Base-by-base conservation (phyloP, 176 grass and related monocot genomes). In the Cenchrus purpureus region DNA sequence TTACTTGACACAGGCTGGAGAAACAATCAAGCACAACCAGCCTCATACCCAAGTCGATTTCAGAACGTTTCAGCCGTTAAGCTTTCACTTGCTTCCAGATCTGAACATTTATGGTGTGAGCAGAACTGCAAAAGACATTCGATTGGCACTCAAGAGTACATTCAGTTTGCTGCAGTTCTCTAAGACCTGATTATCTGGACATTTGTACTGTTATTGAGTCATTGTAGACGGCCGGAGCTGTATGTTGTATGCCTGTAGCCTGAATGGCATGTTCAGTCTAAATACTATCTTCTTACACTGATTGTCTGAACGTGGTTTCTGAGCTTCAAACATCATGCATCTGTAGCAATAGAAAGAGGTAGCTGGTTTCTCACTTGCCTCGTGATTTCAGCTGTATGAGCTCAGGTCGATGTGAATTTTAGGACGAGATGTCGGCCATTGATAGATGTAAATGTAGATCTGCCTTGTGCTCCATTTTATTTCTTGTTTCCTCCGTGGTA, bases 11-110 rank as follows among this genome's bases (percentile, higher is more conserved):
- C 84, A 97, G 92, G 76, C 85, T 92, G 54, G 95, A 98, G 83
- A 98, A 98, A 87, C 90, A 94, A 83, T 93, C 91, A 65, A 87
- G 79, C 82, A 82, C 95, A 61, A 88, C 85, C 29, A 95, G 95
- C 72, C 80, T 98, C 45, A 83, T 98, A 81, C 91, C 89, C 4
- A 98, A 95, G 85, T 93, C 91, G 2, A 89, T 98, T 82, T 92
- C 83, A 4, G 85, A 88, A 54, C 85, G 93, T 53, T 98, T 98
- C 80, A 85, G 85, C 78, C 89, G 89, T 66, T 98, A 90, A 87
- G 43, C 51, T 65, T 73, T 12, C 12, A 43, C 12, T 75, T 1
- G 0, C 43, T 52, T 74, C 64, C 53, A 28, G 12, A n/a, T 68
- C 52, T 10, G 31, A 53, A 22, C 20, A 12, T 79, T 79, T 20